Evolutionary conservation across 805 yeast species (phyloP).

Genomic region (Candida multigemmis): DNA sequence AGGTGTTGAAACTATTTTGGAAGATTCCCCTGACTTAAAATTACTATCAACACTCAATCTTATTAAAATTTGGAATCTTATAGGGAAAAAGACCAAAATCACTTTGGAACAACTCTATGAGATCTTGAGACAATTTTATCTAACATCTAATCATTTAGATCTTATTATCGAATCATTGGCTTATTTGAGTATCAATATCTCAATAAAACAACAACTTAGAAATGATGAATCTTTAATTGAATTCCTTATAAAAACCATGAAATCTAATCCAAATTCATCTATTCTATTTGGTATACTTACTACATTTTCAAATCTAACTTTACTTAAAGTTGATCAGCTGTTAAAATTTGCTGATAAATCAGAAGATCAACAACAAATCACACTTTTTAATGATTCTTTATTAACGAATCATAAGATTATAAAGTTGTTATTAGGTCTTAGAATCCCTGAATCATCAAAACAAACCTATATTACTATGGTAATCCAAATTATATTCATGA

Average conservation of each 20-base stretch:
- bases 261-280: no score
- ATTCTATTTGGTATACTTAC: no score
- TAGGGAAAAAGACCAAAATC: constrained; percentile 6
- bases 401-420: constrained; percentile 14
- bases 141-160: constrained; percentile 5
- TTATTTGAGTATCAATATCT: constrained; percentile 32
- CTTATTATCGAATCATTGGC: constrained; percentile 39
- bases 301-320: no score
- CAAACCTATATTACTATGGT: constrained; percentile 8
- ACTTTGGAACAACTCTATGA: constrained; percentile 19
- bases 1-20: constrained; percentile 8
- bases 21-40: constrained; percentile 9
- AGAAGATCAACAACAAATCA: constrained; percentile 3
- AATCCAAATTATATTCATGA: constrained; percentile 23
- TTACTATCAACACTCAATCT: constrained; percentile 35
- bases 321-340: no score
- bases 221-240: constrained; percentile 20
- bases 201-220: constrained; percentile 24
- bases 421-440: constrained; percentile 9
- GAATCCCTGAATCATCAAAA: constrained; percentile 7
- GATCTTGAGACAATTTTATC: constrained; percentile 5
- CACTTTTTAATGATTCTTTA: constrained; percentile 23
- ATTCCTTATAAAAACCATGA: no score
- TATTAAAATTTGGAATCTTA: constrained; percentile 50
- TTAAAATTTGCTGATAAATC: constrained; percentile 1